Conservation (phyloP, 768 basidiomycete species). For the Chalciporus piperatus region DNA sequence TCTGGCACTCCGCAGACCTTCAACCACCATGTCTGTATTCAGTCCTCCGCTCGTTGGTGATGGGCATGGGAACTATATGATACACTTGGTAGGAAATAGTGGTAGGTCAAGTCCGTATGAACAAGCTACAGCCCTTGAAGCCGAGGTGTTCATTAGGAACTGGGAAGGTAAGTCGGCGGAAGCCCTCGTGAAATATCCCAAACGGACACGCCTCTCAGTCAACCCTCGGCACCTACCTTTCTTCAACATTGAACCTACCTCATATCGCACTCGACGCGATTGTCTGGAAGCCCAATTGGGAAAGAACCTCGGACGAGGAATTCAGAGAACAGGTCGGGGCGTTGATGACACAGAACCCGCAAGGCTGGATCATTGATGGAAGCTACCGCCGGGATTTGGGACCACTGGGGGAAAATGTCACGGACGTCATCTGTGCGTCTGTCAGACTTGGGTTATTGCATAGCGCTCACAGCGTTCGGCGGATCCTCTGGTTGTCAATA, state of each 20-base stretch:
- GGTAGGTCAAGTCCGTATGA: conserved; percentile 34
- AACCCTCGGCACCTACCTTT: conserved; percentile 46
- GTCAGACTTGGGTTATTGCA: neutral
- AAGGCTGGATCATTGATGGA: conserved; percentile 58
- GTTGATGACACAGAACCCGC: conserved; percentile 28
- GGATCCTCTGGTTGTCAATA: conserved; percentile 20
- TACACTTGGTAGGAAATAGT: conserved; percentile 51
- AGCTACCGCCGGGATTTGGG: conserved; percentile 35
- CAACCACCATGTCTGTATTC: conserved; percentile 11
- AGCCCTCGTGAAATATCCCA: too few relatives aligned
- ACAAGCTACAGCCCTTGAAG: neutral
- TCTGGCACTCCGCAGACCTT: too few relatives aligned
- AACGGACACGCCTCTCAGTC: conserved; percentile 31
- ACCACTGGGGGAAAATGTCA: conserved; percentile 35
- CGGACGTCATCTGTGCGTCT: conserved; percentile 54
- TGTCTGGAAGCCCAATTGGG: conserved; percentile 52
- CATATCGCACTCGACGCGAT: conserved; percentile 46
- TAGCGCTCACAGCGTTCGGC: neutral
- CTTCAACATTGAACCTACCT: conserved; percentile 42
- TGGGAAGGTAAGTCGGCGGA: conserved; percentile 36
- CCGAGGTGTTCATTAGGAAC: conserved; percentile 22
- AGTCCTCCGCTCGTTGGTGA: conserved; percentile 39
- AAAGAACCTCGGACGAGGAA: conserved; percentile 26
- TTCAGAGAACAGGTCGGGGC: conserved; percentile 16
- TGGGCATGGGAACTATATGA: conserved; percentile 42